Conservation (phyloP, 768 basidiomycete genomes). For the Boletus bicolor region DNA sequence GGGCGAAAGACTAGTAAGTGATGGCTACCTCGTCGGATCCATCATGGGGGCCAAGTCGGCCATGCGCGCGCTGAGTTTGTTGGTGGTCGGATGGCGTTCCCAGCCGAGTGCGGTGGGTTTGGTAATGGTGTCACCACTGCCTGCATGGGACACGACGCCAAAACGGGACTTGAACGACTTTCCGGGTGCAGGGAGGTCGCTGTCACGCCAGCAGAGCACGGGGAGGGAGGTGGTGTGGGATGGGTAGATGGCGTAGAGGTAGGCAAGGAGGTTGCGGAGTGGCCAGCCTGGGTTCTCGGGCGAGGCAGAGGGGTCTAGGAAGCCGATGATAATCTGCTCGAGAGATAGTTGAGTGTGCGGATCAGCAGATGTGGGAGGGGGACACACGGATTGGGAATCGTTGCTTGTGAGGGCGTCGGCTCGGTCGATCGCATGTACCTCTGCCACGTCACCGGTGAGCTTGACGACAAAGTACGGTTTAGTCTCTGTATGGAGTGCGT, state of each 20-base stretch:
- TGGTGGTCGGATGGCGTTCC: slow-evolving; percentile 83
- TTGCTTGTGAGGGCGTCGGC: slow-evolving; percentile 49
- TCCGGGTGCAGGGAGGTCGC: slow-evolving; percentile 42
- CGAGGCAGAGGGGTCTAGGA: slow-evolving; percentile 83
- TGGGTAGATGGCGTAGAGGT: slow-evolving; percentile 62
- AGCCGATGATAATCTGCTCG: slow-evolving; percentile 51
- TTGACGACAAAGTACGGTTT: slow-evolving; percentile 65
- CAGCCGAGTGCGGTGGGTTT: slow-evolving; percentile 81
- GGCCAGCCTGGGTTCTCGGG: slow-evolving; percentile 84
- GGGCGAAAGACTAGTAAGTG: too few relatives aligned
- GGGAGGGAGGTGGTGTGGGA: slow-evolving; percentile 46
- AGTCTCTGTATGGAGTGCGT: slow-evolving; percentile 40
- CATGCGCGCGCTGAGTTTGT: slow-evolving; percentile 81
- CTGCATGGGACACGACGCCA: slow-evolving; percentile 42
- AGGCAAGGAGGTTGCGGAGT: slow-evolving; percentile 85
- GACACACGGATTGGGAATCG: slow-evolving; percentile 40
- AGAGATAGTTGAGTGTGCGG: slow-evolving; percentile 20
- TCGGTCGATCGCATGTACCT: slow-evolving; percentile 53
- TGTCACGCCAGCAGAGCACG: slow-evolving; percentile 77
- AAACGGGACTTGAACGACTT: slow-evolving; percentile 61
- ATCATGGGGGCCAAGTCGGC: slow-evolving; percentile 95
- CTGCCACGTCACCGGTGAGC: slow-evolving; percentile 32
- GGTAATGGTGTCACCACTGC: slow-evolving; percentile 10
- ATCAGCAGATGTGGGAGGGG: neutral
- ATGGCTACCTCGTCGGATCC: slow-evolving; percentile 74